Base-by-base conservation (phyloP, 1,284 basidiomycete species). In the Apiotrichum sp. region DNA sequence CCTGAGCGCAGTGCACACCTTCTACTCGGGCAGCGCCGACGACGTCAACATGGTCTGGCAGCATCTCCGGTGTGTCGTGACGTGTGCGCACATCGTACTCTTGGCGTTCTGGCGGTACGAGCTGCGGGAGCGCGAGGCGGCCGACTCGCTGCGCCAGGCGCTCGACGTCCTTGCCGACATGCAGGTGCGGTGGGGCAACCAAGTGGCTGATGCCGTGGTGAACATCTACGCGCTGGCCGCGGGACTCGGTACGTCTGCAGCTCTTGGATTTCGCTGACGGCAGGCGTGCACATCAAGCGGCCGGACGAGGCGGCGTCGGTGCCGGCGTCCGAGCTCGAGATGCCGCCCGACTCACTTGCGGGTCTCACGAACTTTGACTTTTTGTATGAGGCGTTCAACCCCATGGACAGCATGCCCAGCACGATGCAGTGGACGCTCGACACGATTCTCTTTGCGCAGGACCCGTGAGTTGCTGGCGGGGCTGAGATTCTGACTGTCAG, bases 61-160 rank as follows among this genome's bases (percentile, higher is more conserved):
- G 35, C 58, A 64, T 42, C 42, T 62, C 6, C 53, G 58, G 4
- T 56, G 58, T 8, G 40, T 64, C 33, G 42, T 58, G 2, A 62
- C 58, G 5, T 62, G 53, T 10, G 58, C 61, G 2, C 61, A 64
- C 39, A 44, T 64, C 22, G 47, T 58, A n/a, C 47, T 64, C 7
- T 45, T 58, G 33, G 53, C 56, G 16, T 55, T 47, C 51, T 57
- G 56, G 50, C 52, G 55, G 6, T 62, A 58, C 35, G 63, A 62
- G 41, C 42, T 64, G 9, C 52, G 47, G 1, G 54, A 55, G 52
- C 4, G 33, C 32, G 63, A 64, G 35, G 58, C 63, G 1, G 61
- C 62, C 43, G 32, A 38, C 8, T 44, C 43, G 11, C 43, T 63
- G 9, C 43, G 47, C 6, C 32, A 47, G 14, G 56, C 57, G 10